phyloP scores from a whole-genome alignment of 1,284 basidiomycete genomes.

The Leccinum subatratum region DNA sequence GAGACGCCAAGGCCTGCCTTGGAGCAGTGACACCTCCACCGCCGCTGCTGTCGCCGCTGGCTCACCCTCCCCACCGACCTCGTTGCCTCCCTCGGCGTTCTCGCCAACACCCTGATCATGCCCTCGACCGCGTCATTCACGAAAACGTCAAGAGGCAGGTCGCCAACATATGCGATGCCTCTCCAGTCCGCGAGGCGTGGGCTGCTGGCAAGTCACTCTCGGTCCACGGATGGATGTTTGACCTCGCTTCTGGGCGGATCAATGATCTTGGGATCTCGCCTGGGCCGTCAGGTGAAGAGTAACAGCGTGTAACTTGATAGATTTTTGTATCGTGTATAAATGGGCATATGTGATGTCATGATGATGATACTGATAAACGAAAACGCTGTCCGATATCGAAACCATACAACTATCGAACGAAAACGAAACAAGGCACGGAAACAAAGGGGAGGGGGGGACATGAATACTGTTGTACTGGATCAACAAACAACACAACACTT shows the following conservation, averaged over 20 bases:
- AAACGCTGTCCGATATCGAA: slow-evolving; percentile 1
- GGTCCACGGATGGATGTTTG: slow-evolving; percentile 63
- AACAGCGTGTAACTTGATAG: neutral
- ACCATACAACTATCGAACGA: neutral
- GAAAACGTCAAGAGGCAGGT: slow-evolving; percentile 80
- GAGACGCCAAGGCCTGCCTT: slow-evolving; percentile 67
- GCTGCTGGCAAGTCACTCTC: slow-evolving; percentile 54
- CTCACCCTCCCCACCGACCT: slow-evolving; percentile 65
- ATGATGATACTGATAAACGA: neutral
- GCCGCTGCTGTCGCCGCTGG: slow-evolving; percentile 44
- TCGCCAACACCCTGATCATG: slow-evolving; percentile 35
- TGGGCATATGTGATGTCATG: neutral
- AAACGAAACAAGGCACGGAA: slow-evolving; percentile 3
- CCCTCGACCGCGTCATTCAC: slow-evolving; percentile 59
- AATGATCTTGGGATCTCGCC: slow-evolving; percentile 61
- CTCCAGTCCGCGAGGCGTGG: slow-evolving; percentile 72
- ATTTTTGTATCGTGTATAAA: neutral
- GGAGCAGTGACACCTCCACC: slow-evolving; percentile 29
- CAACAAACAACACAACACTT: slow-evolving; percentile 61
- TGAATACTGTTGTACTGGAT: slow-evolving; percentile 18
- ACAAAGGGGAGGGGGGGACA: neutral
- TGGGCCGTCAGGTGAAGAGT: slow-evolving; percentile 4
- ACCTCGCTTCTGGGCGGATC: slow-evolving; percentile 65
- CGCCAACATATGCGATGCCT: slow-evolving; percentile 59
- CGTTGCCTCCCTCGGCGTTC: slow-evolving; percentile 43